Conservation (phyloP, 2,329 filamentous ascomycete genomes). For the Neonectria sp. region DNA sequence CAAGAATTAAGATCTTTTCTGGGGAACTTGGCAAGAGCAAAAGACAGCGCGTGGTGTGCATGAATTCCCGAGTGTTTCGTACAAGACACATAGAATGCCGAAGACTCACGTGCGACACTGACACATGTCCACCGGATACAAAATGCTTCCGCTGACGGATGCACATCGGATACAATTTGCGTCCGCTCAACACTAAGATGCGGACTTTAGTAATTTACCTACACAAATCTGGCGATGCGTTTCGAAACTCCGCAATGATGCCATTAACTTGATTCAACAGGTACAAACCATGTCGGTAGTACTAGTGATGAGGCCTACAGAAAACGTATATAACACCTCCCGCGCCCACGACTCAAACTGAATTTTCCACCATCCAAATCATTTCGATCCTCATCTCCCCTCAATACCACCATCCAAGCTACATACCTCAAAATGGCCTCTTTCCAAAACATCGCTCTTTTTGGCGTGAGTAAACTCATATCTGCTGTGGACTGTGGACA, state of each 20-base stretch:
- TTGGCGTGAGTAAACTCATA: slow-evolving; percentile 2
- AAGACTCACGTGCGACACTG: background rate
- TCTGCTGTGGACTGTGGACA: background rate
- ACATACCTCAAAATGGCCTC: slow-evolving; percentile 1
- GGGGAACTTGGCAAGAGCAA: no score
- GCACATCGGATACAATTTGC: background rate
- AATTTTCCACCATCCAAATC: background rate
- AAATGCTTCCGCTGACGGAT: background rate
- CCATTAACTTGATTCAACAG: background rate
- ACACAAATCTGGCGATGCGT: background rate
- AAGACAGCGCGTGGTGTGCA: no score
- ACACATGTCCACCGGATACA: background rate
- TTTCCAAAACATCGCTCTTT: slow-evolving; percentile 1
- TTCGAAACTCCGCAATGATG: background rate
- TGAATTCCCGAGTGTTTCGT: no score
- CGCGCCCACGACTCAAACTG: background rate
- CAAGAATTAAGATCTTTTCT: no score
- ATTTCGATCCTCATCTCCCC: background rate
- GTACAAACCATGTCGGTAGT: background rate
- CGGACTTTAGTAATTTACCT: background rate
- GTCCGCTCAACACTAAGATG: background rate
- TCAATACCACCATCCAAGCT: background rate
- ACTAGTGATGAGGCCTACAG: background rate
- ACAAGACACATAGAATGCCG: background rate
- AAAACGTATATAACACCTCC: background rate